These are phyloP conservation scores for Fusarium sp. DNA, from an alignment of 2,329 filamentous ascomycete species.

Conservation along the genomic window DNA sequence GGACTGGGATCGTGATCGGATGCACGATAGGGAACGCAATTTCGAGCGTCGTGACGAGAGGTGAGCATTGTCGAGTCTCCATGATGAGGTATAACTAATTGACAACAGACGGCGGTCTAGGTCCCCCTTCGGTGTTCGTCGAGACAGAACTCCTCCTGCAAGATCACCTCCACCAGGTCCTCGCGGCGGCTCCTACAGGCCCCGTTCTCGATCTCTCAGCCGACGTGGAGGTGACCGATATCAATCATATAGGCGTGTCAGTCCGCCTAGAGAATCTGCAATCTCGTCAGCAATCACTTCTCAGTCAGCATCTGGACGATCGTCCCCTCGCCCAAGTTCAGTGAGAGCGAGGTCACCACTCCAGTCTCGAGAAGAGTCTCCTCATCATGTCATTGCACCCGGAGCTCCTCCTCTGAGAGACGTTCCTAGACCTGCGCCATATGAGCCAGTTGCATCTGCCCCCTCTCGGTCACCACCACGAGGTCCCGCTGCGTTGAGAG, in stretches of 20 bases:
- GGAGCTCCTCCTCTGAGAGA: conserved; percentile 45
- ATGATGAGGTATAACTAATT: conserved; percentile 29
- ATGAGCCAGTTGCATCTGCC: conserved; percentile 43
- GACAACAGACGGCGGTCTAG: conserved; percentile 63
- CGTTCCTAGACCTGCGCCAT: conserved; percentile 41
- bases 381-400: conserved; percentile 41
- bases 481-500: conserved; percentile 65
- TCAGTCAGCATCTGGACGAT: conserved; percentile 62
- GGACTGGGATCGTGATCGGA: conserved; percentile 46
- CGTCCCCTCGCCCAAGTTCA: conserved; percentile 64
- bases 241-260: conserved; percentile 59
- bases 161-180: conserved; percentile 45
- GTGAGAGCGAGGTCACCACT: conserved; percentile 60
- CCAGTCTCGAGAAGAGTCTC: conserved; percentile 56
- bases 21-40: conserved; percentile 50
- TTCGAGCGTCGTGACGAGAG: conserved; percentile 58
- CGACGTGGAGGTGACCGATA: conserved; percentile 59
- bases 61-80: conserved; percentile 36
- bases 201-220: conserved; percentile 64
- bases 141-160: conserved; percentile 48
- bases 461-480: conserved; percentile 62
- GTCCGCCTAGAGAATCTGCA: conserved; percentile 61
- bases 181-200: conserved; percentile 61
- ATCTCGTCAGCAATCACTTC: conserved; percentile 64
- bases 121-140: conserved; percentile 60